phyloP scores from a whole-genome alignment of 306 rosid genomes.

The Citrullus amarus region DNA sequence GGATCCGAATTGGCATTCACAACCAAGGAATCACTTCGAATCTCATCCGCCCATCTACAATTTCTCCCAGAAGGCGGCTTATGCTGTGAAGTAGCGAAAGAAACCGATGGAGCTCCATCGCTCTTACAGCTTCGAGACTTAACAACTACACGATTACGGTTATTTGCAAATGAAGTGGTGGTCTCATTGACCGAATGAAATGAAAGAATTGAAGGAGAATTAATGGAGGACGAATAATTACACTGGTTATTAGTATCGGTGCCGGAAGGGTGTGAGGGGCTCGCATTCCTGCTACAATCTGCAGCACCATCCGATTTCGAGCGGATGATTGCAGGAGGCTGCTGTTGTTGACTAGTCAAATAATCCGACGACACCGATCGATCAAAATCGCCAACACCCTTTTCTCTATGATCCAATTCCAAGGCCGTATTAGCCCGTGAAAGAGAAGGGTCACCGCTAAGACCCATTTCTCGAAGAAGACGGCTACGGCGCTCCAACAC shows the following conservation, averaged over 20 bases:
- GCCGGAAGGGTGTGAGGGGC: background rate
- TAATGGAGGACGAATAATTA: conserved; percentile 17
- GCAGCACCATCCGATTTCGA: conserved; percentile 50
- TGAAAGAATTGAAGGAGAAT: conserved; percentile 26
- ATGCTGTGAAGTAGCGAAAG: conserved; percentile 18
- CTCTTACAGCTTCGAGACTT: conserved; percentile 28
- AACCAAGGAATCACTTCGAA: conserved; percentile 22
- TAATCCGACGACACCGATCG: conserved; percentile 44
- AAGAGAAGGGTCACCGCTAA: conserved; percentile 46
- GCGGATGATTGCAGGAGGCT: conserved; percentile 24
- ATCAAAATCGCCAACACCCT: conserved; percentile 22
- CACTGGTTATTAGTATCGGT: conserved; percentile 16
- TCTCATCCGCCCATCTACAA: conserved; percentile 29
- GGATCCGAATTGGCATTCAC: conserved; percentile 17
- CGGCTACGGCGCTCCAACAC: conserved; percentile 76
- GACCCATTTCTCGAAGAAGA: conserved; percentile 68
- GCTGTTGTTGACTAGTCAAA: conserved; percentile 18
- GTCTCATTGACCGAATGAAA: conserved; percentile 20
- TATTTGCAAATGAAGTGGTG: conserved; percentile 32
- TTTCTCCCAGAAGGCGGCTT: conserved; percentile 61
- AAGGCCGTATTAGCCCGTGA: conserved; percentile 24
- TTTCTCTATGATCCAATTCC: conserved; percentile 12
- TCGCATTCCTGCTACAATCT: conserved; percentile 6
- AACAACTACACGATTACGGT: conserved; percentile 9
- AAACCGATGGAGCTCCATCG: conserved; percentile 25